Evolutionary conservation across 768 basidiomycete genomes (phyloP).

Genomic region (Tricholomella constricta): DNA sequence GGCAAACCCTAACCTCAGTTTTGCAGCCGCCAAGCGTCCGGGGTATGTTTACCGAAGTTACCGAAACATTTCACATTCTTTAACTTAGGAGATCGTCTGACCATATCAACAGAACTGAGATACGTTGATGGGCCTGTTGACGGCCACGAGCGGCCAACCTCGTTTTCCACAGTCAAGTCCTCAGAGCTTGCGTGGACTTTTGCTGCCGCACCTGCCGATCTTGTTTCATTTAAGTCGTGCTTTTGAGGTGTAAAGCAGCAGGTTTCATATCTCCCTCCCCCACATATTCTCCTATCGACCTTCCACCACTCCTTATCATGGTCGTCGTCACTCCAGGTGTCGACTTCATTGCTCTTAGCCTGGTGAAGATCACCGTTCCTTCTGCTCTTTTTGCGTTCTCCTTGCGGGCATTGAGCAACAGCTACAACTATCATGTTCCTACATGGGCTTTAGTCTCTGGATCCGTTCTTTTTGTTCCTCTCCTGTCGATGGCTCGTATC

Average conservation of each 20-base stretch:
- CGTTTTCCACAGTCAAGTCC: background rate
- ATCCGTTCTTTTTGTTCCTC: conserved; percentile 34
- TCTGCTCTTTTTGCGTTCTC: conserved; percentile 15
- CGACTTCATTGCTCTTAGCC: conserved; percentile 30
- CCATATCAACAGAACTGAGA: too few relatives aligned
- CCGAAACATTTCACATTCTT: too few relatives aligned
- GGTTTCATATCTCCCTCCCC: too few relatives aligned
- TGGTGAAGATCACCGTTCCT: conserved; percentile 20
- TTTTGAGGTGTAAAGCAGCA: too few relatives aligned
- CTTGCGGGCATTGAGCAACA: conserved; percentile 16
- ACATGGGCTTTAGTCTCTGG: conserved; percentile 38
- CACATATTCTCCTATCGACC: too few relatives aligned
- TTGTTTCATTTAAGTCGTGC: background rate
- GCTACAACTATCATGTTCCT: conserved; percentile 29
- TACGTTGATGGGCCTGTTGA: background rate
- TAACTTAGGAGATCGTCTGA: too few relatives aligned
- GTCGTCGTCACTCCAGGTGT: conserved; percentile 35
- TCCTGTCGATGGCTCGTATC: conserved; percentile 32
- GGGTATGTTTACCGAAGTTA: too few relatives aligned
- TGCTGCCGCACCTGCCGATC: background rate
- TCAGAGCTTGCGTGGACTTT: background rate
- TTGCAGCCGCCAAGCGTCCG: background rate
- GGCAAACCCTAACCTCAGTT: conserved; percentile 10
- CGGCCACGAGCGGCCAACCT: background rate
- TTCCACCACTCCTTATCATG: conserved; percentile 18